phyloP scores from a whole-genome alignment of 2,329 filamentous ascomycete species.

The Curvularia verruculosa region DNA sequence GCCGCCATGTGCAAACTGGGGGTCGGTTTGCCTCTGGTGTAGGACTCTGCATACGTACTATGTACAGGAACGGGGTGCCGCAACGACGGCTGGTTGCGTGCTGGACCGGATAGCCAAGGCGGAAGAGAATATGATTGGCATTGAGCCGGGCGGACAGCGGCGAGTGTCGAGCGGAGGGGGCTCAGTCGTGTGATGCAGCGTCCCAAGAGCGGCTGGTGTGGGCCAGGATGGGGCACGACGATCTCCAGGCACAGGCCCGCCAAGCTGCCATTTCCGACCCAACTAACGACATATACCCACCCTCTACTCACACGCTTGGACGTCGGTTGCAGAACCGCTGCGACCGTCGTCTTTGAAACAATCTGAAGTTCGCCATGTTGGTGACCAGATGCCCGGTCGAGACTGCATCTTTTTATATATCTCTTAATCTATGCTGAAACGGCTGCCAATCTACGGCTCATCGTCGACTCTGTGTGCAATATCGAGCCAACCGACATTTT shows the following conservation, averaged over 20 bases:
- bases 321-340: not conserved
- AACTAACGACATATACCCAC: conserved; percentile 25
- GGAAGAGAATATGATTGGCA: conserved; percentile 10
- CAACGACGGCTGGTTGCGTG: conserved; percentile 7
- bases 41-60: conserved; percentile 4
- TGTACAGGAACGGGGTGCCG: conserved; percentile 7
- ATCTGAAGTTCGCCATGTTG: not conserved
- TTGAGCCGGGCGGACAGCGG: conserved; percentile 21
- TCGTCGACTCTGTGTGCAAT: not conserved
- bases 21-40: conserved; percentile 10
- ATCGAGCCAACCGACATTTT: conserved; percentile 14
- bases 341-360: not conserved
- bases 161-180: conserved; percentile 14
- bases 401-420: not conserved
- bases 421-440: not conserved
- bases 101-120: not conserved
- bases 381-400: not conserved
- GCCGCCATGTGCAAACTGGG: conserved; percentile 19
- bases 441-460: not conserved
- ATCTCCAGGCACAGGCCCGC: conserved; percentile 34
- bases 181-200: conserved; percentile 30
- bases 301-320: not conserved
- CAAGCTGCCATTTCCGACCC: conserved; percentile 19
- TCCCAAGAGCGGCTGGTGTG: conserved; percentile 25
- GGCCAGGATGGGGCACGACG: conserved; percentile 17